Evolutionary conservation across 2,329 filamentous ascomycete species (phyloP), one percentile per base, ranked within the genome.

Genomic region (Cladophialophora yegresii): DNA sequence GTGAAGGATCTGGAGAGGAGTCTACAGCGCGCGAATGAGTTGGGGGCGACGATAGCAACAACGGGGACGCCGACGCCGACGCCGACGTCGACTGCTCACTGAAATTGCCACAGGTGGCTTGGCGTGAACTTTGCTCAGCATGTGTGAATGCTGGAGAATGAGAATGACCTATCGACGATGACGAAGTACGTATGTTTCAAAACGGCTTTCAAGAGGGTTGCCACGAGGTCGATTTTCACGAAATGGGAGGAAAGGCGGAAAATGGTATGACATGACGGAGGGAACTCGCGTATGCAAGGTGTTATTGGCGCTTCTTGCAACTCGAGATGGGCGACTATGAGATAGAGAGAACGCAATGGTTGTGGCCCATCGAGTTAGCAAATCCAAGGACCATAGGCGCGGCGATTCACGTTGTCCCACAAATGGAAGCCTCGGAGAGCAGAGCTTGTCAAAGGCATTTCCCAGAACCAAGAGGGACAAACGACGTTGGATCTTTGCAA

Each of bases 1-100:
- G 76, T 82, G 9, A 75, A 76, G 47, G 80, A 82, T 45, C 69
- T 81, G 51, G 80, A 82, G 66, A 70, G 65, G 58, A 68, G 62
- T 22, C 60, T 72, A 12, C 64, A 66, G 36, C 62, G 53, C 43
- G 61, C 62, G 4, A 68, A 65, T 36, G 66, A 64, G 36, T 16
- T 40, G 36, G n/a, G n/a, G 55, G 16, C 32, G 43, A 28, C 12
- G 23, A 28, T 40, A 26, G n/a, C 51, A 20, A 16, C 51, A 20
- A 16, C 40, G 30, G 20, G 47, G 12, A 51, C 51, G 51, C 12
- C 12, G 28, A 32, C 47, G 20, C n/a, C 54, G 51, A 32, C 40
- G 26, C n/a, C 54, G 51, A 32, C 40, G 26, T 26, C 55, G 55
- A 49, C 9, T 40, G 47, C 57, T 26, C 20, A 30, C 20, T 59